Conservation (phyloP, 2,329 filamentous ascomycete species). For the Scolecobasidium constrictum region DNA sequence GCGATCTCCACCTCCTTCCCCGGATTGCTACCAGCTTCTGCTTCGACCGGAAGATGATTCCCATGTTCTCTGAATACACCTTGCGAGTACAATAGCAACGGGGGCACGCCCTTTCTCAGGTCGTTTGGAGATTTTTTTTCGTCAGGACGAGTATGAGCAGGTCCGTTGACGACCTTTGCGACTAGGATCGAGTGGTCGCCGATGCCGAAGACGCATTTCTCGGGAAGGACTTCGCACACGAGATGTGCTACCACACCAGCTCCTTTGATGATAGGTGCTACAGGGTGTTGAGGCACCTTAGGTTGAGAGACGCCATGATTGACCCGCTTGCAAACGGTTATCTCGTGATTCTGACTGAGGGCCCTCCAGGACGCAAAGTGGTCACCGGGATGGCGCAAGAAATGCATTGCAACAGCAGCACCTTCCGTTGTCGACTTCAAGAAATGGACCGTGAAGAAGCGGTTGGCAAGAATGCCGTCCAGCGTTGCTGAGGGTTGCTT, state of each 20-base stretch:
- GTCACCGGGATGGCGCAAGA: conserved; percentile 15
- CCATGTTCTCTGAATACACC: background rate
- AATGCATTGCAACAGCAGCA: conserved; percentile 18
- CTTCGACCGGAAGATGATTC: background rate
- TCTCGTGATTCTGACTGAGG: background rate
- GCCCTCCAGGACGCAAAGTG: background rate
- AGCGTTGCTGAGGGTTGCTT: conserved; percentile 45
- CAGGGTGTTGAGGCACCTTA: background rate
- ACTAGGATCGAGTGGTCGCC: conserved; percentile 38
- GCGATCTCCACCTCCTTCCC: background rate
- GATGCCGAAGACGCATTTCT: conserved; percentile 26
- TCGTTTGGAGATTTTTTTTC: background rate
- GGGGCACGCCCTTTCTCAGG: background rate
- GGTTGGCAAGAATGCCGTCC: conserved; percentile 36
- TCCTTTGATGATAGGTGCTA: conserved; percentile 5
- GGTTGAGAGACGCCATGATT: background rate
- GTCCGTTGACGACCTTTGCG: conserved; percentile 24
- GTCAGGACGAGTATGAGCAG: too few relatives aligned
- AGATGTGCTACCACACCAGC: conserved; percentile 15
- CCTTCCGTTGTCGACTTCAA: conserved; percentile 17
- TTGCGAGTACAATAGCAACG: background rate
- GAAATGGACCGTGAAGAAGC: conserved; percentile 41
- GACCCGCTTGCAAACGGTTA: background rate
- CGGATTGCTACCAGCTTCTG: background rate
- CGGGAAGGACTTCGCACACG: conserved; percentile 23